phyloP scores from a whole-genome alignment of 495 filamentous ascomycete genomes.

The Podospora pseudocomata region DNA sequence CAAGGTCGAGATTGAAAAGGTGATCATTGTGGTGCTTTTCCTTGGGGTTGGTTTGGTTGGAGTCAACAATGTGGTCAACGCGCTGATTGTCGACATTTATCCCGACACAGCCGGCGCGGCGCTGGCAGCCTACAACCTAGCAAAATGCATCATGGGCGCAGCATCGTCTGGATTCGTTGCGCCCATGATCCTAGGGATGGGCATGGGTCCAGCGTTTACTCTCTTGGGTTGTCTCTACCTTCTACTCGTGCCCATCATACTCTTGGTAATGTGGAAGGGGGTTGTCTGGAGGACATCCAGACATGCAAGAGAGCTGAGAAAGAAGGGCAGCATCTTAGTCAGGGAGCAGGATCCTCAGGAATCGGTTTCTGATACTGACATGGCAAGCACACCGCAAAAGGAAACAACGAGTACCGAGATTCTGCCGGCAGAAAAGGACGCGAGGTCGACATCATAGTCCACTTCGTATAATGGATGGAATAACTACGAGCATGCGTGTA shows the following conservation, averaged over 20 bases:
- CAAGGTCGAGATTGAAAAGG: slow-evolving; percentile 14
- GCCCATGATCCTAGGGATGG: slow-evolving; percentile 63
- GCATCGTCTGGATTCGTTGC: slow-evolving; percentile 61
- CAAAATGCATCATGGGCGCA: slow-evolving; percentile 64
- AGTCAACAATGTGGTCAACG: slow-evolving; percentile 47
- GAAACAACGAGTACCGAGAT: neutral
- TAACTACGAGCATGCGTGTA: neutral
- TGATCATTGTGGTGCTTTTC: slow-evolving; percentile 54
- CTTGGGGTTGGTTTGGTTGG: slow-evolving; percentile 48
- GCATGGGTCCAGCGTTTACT: slow-evolving; percentile 67
- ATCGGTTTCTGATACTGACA: neutral
- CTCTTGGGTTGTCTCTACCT: slow-evolving; percentile 57
- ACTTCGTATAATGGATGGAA: neutral
- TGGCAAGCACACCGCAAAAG: neutral
- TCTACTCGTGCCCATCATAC: slow-evolving; percentile 50
- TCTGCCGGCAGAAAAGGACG: neutral
- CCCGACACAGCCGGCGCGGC: slow-evolving; percentile 58
- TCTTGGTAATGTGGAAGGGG: slow-evolving; percentile 39
- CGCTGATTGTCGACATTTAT: slow-evolving; percentile 64
- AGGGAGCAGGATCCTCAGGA: neutral
- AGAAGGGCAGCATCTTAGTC: neutral
- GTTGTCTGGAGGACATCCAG: slow-evolving; percentile 34
- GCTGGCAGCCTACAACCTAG: slow-evolving; percentile 68
- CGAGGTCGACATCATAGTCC: no score
- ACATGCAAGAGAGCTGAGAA: neutral